These are phyloP conservation scores for Seiridium cupressi DNA, from an alignment of 2,329 filamentous ascomycete genomes.

Conservation along the genomic window DNA sequence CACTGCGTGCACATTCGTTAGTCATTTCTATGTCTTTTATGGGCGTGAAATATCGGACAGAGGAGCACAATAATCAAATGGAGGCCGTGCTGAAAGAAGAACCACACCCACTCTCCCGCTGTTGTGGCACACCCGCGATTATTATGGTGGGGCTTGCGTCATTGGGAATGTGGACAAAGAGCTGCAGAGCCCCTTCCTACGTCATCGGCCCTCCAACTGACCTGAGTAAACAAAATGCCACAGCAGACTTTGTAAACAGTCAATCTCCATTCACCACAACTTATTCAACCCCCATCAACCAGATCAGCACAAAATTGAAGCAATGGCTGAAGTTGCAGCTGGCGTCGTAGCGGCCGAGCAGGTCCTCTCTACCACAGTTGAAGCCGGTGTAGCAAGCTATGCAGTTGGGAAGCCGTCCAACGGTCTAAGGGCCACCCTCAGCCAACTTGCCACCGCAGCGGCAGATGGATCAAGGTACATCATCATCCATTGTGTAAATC, in stretches of 20 bases:
- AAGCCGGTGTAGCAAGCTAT: constrained; percentile 36
- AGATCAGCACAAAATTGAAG: neutral
- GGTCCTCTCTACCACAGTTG: constrained; percentile 35
- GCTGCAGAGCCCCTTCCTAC: neutral
- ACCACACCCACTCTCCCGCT: too few relatives aligned
- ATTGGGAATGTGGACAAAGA: constrained; percentile 2
- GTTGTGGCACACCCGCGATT: too few relatives aligned
- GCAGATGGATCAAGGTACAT: constrained; percentile 26
- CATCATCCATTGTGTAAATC: neutral
- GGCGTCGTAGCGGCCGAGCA: constrained; percentile 38
- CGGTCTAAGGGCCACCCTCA: constrained; percentile 48
- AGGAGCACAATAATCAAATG: too few relatives aligned
- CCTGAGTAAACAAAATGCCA: neutral
- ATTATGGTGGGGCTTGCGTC: neutral
- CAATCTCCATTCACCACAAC: neutral
- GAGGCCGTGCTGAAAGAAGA: too few relatives aligned
- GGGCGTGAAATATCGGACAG: too few relatives aligned
- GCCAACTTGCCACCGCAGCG: constrained; percentile 39
- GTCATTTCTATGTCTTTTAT: neutral
- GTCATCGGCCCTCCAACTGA: neutral
- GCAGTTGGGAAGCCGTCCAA: constrained; percentile 50
- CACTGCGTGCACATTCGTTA: neutral
- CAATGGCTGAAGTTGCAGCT: constrained; percentile 37
- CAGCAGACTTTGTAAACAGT: neutral
- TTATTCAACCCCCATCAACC: neutral